Conservation (phyloP, 179 eudicot species). For the Actinidia arguta region DNA sequence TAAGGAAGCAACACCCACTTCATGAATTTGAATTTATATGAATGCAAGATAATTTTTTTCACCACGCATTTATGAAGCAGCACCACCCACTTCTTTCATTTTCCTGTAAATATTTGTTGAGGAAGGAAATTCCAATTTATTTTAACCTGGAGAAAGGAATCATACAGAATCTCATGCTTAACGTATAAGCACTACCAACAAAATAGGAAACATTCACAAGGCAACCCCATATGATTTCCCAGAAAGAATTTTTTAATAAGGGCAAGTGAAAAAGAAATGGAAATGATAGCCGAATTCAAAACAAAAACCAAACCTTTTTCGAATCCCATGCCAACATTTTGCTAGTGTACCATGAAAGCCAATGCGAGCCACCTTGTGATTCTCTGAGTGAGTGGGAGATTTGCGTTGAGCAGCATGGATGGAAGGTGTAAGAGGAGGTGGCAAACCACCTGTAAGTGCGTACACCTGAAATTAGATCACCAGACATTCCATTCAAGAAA, state of each 20-base stretch:
- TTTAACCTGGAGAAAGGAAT: not conserved
- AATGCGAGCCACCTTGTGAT: conserved; percentile 63
- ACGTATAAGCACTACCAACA: not conserved
- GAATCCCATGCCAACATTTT: not conserved
- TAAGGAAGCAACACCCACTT: too few relatives aligned
- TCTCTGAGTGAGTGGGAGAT: conserved; percentile 63
- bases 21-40: too few relatives aligned
- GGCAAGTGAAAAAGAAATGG: not conserved
- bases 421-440: conserved; percentile 92
- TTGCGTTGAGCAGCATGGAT: conserved; percentile 69
- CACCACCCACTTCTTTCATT: too few relatives aligned
- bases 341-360: not conserved
- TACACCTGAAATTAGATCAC: conserved; percentile 58
- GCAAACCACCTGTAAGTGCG: conserved; percentile 93
- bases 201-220: not conserved
- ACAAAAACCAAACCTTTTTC: not conserved
- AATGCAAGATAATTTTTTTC: too few relatives aligned
- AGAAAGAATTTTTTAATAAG: not conserved
- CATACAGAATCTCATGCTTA: not conserved
- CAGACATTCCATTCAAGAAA: not conserved
- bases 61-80: too few relatives aligned
- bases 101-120: too few relatives aligned
- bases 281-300: not conserved
- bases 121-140: too few relatives aligned
- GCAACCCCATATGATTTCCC: not conserved